Evolutionary conservation across 495 filamentous ascomycete species (phyloP).

Genomic region (Neurospora tetraspora): DNA sequence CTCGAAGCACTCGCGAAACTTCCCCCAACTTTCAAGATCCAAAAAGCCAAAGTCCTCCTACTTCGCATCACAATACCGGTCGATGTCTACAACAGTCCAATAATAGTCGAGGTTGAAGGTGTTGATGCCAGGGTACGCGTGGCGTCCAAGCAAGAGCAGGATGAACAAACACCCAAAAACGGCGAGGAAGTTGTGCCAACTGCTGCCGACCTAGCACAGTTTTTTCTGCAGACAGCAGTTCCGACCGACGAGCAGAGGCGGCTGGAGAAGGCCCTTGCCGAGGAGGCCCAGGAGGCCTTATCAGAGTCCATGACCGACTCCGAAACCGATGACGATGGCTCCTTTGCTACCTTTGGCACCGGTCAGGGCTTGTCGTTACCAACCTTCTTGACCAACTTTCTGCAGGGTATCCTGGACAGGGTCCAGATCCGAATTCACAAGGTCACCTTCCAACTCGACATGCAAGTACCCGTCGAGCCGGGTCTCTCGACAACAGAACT

Average conservation of each 20-base stretch:
- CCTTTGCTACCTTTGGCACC: slow-evolving; percentile 53
- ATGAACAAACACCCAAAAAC: slow-evolving; percentile 9
- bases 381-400: slow-evolving; percentile 67
- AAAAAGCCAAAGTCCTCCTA: slow-evolving; percentile 56
- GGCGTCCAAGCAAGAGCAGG: slow-evolving; percentile 24
- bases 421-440: slow-evolving; percentile 57
- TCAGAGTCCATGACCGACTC: slow-evolving; percentile 46
- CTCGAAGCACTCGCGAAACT: slow-evolving; percentile 62
- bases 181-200: slow-evolving; percentile 52
- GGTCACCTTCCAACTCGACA: slow-evolving; percentile 48
- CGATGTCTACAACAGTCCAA: slow-evolving; percentile 70
- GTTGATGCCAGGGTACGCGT: slow-evolving; percentile 56
- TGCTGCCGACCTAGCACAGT: slow-evolving; percentile 74
- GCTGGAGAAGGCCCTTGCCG: slow-evolving; percentile 64
- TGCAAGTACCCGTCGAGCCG: slow-evolving; percentile 54
- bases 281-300: slow-evolving; percentile 54
- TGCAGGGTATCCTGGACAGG: slow-evolving; percentile 75
- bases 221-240: slow-evolving; percentile 68
- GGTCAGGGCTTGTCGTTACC: slow-evolving; percentile 68
- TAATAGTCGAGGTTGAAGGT: slow-evolving; percentile 67
- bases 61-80: slow-evolving; percentile 71
- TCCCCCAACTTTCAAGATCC: slow-evolving; percentile 55
- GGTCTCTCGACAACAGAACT: slow-evolving; percentile 38
- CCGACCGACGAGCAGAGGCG: slow-evolving; percentile 62
- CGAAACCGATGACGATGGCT: slow-evolving; percentile 54